Evolutionary conservation across 2,329 filamentous ascomycete genomes (phyloP).

Genomic region (Penicillium sp.): DNA sequence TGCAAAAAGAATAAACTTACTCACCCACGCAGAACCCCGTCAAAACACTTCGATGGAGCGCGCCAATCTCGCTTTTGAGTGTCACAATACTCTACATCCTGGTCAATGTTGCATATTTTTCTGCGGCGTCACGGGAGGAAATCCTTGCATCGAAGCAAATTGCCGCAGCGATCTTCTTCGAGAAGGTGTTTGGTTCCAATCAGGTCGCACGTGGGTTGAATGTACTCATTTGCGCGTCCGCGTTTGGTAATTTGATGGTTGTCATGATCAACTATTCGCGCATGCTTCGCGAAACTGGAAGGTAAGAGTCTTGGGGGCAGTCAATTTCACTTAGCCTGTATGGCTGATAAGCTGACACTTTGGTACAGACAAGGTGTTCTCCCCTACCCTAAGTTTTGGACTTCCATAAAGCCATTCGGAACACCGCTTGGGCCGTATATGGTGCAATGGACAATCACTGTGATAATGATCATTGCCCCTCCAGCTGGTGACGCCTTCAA

Average conservation of each 20-base stretch:
- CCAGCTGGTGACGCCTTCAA: conserved; percentile 67
- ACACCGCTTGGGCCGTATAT: conserved; percentile 62
- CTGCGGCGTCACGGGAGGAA: conserved; percentile 56
- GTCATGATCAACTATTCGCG: conserved; percentile 58
- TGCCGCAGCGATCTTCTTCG: conserved; percentile 61
- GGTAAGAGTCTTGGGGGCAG: conserved; percentile 33
- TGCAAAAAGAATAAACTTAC: not conserved
- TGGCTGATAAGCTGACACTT: not conserved
- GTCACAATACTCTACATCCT: conserved; percentile 60
- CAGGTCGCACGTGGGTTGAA: conserved; percentile 57
- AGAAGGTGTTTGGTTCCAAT: conserved; percentile 56
- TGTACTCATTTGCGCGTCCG: conserved; percentile 58
- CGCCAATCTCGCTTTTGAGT: conserved; percentile 51
- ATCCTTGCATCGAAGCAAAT: conserved; percentile 55
- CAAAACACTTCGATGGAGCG: conserved; percentile 55
- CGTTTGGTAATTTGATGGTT: conserved; percentile 62
- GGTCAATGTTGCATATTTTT: conserved; percentile 63
- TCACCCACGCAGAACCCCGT: conserved; percentile 52
- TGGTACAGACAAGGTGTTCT: conserved; percentile 58
- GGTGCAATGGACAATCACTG: conserved; percentile 59
- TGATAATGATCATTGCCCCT: conserved; percentile 62
- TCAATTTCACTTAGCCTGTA: not conserved
- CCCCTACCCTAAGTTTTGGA: conserved; percentile 62
- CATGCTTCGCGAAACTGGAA: conserved; percentile 61
- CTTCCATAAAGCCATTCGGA: conserved; percentile 63